phyloP scores from a whole-genome alignment of 495 filamentous ascomycete genomes.

The Tuber melanosporum region DNA sequence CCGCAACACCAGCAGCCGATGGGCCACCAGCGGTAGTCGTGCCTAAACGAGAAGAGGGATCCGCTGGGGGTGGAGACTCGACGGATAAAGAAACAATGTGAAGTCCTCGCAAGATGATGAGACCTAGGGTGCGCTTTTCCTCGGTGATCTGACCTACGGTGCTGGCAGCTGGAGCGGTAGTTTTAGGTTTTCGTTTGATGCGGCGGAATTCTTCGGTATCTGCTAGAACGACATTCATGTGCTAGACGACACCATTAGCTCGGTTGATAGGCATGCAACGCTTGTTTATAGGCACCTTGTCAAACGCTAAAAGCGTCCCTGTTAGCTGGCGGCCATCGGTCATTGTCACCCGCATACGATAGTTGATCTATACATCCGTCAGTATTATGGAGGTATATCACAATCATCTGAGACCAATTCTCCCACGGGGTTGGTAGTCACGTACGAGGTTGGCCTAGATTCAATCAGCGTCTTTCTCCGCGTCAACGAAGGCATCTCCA shows the following conservation, averaged over 20 bases:
- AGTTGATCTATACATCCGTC: slow-evolving; percentile 71
- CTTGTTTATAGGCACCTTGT: slow-evolving; percentile 60
- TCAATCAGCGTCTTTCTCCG: slow-evolving; percentile 57
- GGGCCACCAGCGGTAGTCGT: slow-evolving; percentile 51
- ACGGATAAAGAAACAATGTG: slow-evolving; percentile 91
- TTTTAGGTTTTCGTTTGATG: slow-evolving; percentile 84
- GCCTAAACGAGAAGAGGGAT: slow-evolving; percentile 83
- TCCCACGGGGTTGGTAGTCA: slow-evolving; percentile 40
- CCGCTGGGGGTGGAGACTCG: slow-evolving; percentile 91
- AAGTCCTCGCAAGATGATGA: slow-evolving; percentile 90
- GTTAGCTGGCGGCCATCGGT: slow-evolving; percentile 95
- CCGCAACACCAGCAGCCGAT: slow-evolving; percentile 52
- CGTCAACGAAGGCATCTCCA: slow-evolving; percentile 37
- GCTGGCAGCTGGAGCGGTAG: slow-evolving; percentile 60
- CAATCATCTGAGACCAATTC: not conserved
- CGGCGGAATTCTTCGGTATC: slow-evolving; percentile 98
- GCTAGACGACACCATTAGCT: slow-evolving; percentile 49
- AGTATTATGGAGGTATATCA: slow-evolving; percentile 12
- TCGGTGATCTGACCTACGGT: slow-evolving; percentile 60
- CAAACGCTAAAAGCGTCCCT: slow-evolving; percentile 94
- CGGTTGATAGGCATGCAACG: slow-evolving; percentile 3
- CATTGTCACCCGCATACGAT: slow-evolving; percentile 94
- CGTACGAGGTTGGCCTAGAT: slow-evolving; percentile 91
- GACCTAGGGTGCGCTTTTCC: slow-evolving; percentile 90
- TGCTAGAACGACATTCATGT: slow-evolving; percentile 98